A percentile compares a stretch with the other conserved stretches of the same genome.
These are phyloP conservation scores for Aspergillus intermedius DNA, from an alignment of 2,329 filamentous ascomycete genomes.

Conservation along the genomic window DNA sequence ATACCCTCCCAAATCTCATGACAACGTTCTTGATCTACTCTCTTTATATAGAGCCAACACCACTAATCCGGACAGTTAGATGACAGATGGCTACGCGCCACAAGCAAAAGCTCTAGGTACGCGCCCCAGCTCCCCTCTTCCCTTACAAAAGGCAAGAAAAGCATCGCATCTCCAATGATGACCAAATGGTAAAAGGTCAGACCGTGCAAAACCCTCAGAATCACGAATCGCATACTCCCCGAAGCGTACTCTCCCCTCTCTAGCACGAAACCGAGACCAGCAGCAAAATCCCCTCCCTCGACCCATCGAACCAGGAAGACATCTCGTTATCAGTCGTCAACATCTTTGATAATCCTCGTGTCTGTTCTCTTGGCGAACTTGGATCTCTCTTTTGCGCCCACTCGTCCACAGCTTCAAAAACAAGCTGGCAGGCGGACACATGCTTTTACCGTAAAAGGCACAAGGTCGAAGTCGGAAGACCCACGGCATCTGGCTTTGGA, in stretches of 20 bases:
- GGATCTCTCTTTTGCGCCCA: neutral
- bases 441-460: constrained; percentile 17
- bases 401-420: constrained; percentile 2
- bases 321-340: neutral
- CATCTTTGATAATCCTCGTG: neutral
- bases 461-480: constrained; percentile 17
- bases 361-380: neutral
- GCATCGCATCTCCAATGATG: constrained; percentile 35
- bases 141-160: constrained; percentile 3
- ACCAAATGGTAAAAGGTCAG: constrained; percentile 43
- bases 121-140: neutral
- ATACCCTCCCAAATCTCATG: no score
- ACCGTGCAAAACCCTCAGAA: constrained; percentile 18
- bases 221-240: constrained; percentile 6
- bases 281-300: constrained; percentile 7
- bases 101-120: neutral
- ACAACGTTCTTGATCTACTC: no score
- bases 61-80: no score
- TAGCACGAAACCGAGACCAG: neutral
- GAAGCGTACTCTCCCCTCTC: constrained; percentile 18
- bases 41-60: no score
- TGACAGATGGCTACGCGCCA: no score
- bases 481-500: constrained; percentile 20
- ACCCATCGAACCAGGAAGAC: neutral
- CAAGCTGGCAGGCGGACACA: constrained; percentile 16